Percentiles rank a stretch among this genome's conserved stretches.
phyloP scores from a whole-genome alignment of 345 rosid genomes.

The Erucastrum elatum region DNA sequence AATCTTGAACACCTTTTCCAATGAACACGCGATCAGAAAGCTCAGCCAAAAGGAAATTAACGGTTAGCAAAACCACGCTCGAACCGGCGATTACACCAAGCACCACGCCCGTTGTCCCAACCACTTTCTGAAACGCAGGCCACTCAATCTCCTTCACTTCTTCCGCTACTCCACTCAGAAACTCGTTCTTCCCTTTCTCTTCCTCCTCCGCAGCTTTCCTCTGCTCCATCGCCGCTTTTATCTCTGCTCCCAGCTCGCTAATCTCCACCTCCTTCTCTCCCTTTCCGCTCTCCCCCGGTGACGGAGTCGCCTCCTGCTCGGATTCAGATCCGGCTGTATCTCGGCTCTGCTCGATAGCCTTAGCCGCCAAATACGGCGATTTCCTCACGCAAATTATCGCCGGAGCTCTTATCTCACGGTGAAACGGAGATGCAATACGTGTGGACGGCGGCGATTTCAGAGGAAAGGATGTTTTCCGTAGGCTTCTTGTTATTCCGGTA shows the following conservation, averaged over 20 bases:
- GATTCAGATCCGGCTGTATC: constrained; percentile 47
- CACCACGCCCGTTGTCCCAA: constrained; percentile 87
- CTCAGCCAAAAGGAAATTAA: constrained; percentile 87
- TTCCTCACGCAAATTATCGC: not conserved
- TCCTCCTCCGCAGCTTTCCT: constrained; percentile 48
- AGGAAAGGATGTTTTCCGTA: not conserved
- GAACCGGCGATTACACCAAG: constrained; percentile 94
- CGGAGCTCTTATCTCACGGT: not conserved
- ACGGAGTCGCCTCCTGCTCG: constrained; percentile 31
- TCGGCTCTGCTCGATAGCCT: constrained; percentile 60
- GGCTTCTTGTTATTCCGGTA: constrained; percentile 13
- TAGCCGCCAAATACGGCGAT: constrained; percentile 19
- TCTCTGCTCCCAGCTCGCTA: constrained; percentile 66
- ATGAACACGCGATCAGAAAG: constrained; percentile 77
- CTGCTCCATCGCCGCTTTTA: constrained; percentile 71
- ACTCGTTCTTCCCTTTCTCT: constrained; percentile 44
- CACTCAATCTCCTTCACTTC: constrained; percentile 90
- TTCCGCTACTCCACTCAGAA: constrained; percentile 73
- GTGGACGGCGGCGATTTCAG: not conserved
- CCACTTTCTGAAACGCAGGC: constrained; percentile 83
- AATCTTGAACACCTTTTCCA: constrained; percentile 86
- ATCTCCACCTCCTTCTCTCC: constrained; percentile 39
- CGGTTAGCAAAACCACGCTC: constrained; percentile 79
- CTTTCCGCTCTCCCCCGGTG: constrained; percentile 25
- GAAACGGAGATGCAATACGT: not conserved